These are phyloP conservation scores for Neurospora cerealis DNA, from an alignment of 495 filamentous ascomycete genomes.

Conservation along the genomic window DNA sequence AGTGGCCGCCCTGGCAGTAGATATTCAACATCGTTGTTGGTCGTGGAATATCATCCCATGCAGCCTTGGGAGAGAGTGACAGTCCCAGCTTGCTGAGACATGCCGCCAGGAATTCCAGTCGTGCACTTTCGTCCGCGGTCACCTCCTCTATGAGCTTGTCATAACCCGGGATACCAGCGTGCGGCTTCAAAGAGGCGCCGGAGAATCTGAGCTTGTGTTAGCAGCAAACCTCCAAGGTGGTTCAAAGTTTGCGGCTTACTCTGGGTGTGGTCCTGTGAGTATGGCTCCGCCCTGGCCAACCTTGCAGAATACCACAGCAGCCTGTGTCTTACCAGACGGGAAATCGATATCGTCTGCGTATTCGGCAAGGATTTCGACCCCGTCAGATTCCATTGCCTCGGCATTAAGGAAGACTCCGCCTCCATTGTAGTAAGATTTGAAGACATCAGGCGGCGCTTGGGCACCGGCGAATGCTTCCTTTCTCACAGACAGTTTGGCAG, in stretches of 20 bases:
- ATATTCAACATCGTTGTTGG: not conserved
- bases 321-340: constrained; percentile 57
- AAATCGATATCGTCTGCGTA: constrained; percentile 72
- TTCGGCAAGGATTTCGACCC: constrained; percentile 73
- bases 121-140: constrained; percentile 55
- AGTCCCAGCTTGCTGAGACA: constrained; percentile 78
- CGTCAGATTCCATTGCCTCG: constrained; percentile 44
- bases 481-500: constrained; percentile 55
- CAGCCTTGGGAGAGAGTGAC: constrained; percentile 71
- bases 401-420: constrained; percentile 92
- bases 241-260: constrained; percentile 46
- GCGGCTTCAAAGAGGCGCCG: constrained; percentile 59
- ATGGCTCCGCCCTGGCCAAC: constrained; percentile 75
- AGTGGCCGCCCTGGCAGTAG: not conserved
- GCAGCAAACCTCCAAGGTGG: not conserved
- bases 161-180: constrained; percentile 54
- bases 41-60: constrained; percentile 32
- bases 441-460: constrained; percentile 46
- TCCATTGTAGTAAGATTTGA: constrained; percentile 85
- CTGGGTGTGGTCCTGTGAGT: constrained; percentile 85
- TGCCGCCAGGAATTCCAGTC: constrained; percentile 70
- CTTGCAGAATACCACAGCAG: constrained; percentile 81
- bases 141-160: constrained; percentile 57
- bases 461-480: constrained; percentile 47
- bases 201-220: constrained; percentile 55